Evolutionary conservation across 2,329 filamentous ascomycete genomes (phyloP).

Genomic region (Talaromyces sp.): DNA sequence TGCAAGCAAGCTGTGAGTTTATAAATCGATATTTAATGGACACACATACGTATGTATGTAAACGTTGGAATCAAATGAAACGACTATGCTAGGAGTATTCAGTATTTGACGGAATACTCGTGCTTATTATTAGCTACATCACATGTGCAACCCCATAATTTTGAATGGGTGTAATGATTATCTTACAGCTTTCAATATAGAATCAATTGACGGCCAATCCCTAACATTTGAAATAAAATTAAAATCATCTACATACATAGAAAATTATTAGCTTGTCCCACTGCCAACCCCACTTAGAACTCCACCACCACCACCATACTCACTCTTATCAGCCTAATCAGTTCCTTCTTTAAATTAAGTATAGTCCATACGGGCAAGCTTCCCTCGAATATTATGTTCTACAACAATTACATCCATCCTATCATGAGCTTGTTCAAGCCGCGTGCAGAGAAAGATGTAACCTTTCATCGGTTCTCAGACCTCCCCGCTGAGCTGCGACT

Average conservation of each 20-base stretch:
- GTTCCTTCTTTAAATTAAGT: background rate
- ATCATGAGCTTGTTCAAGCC: background rate
- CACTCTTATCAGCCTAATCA: background rate
- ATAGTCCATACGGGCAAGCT: background rate
- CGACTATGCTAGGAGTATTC: too few relatives aligned
- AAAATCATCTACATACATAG: too few relatives aligned
- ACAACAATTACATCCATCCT: background rate
- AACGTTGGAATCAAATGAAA: background rate
- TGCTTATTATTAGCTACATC: too few relatives aligned
- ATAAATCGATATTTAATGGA: background rate
- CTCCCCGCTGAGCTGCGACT: background rate
- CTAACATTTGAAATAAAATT: too few relatives aligned
- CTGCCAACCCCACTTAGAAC: background rate
- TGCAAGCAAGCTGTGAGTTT: conserved; percentile 32
- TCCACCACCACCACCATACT: background rate
- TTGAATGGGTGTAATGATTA: too few relatives aligned
- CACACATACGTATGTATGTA: background rate
- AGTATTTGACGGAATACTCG: too few relatives aligned
- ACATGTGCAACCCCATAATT: too few relatives aligned
- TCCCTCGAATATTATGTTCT: background rate
- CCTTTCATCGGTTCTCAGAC: background rate
- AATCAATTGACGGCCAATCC: too few relatives aligned
- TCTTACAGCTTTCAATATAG: too few relatives aligned
- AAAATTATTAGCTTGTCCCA: too few relatives aligned
- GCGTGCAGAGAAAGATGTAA: background rate